Conservation (phyloP, 2,329 filamentous ascomycete genomes). For the Arthrobotrys sinensis region DNA sequence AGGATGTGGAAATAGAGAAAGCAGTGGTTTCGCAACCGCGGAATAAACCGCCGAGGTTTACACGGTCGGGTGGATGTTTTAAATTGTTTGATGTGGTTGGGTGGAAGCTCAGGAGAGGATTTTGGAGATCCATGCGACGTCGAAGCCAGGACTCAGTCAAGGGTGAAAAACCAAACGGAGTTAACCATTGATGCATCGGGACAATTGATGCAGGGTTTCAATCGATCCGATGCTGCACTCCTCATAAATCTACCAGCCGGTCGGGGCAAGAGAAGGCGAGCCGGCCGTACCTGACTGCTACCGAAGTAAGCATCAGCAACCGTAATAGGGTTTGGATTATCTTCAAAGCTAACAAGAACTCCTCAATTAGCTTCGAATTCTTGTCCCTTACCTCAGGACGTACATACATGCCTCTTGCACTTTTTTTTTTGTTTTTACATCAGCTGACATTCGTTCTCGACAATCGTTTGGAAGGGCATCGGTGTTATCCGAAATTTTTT, state of each 20-base stretch:
- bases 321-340: not conserved
- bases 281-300: conserved; percentile 12
- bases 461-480: conserved; percentile 11
- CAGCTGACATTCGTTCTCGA: conserved; percentile 8
- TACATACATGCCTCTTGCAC: not conserved
- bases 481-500: conserved; percentile 10
- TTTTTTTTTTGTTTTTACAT: not conserved
- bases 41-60: conserved; percentile 22
- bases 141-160: conserved; percentile 22
- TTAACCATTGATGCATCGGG: conserved; percentile 10
- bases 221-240: conserved; percentile 8
- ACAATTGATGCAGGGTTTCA: conserved; percentile 24
- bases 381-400: not conserved
- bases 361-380: not conserved
- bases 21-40: not conserved
- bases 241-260: conserved; percentile 12
- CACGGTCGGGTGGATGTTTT: conserved; percentile 45
- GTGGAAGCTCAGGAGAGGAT: conserved; percentile 38
- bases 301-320: not conserved
- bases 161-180: conserved; percentile 25
- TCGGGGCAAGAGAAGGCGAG: conserved; percentile 16
- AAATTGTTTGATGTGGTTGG: conserved; percentile 46
- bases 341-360: not conserved
- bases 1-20: conserved; percentile 37
- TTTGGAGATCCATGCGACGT: conserved; percentile 22